Base-by-base conservation (phyloP, 257 asterid species). In the Cynanchum wilfordii region DNA sequence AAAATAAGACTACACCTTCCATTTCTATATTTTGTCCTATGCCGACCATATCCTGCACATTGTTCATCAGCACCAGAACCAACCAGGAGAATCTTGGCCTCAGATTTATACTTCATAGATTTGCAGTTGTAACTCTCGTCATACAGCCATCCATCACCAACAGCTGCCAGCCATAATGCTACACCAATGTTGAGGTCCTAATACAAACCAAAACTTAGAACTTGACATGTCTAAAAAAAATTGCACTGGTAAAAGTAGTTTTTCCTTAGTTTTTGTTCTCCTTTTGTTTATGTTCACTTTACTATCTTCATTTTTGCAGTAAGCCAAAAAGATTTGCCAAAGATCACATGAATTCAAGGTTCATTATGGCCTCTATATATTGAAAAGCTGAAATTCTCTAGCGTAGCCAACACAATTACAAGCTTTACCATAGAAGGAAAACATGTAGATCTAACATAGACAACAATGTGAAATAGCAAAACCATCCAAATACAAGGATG, bases 21-120 rank as follows among this genome's bases (percentile, higher is more conserved):
- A 51, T 86, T 82, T 86, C 90, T 86, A 81, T 80, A 94, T 82
- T 88, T 94, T 66, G 99, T 94, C 86, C 74, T 89, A 70, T 94
- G 97, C 66, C 99, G 96, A 68, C 99, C 99, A 83, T 94, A 91
- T 66, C 99, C 99, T 51, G 97, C 99, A 86, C 99, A 94, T 68
- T 94, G 99, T 73, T 94, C 99, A 65, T 94, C 99, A 63, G 99
- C 99, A 73, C 98, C 99, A 79, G 99, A 75, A 74, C 99, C 99
- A 80, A 90, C 95, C 63, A 94, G 81, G 15, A 94, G 96, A 86
- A 91, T 83, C 86, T 95, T 87, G 69, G 96, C 84, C 29, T 54
- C 66, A 2, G 99, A 94, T 72, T 86, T 94, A 77, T 86, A 89
- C 83, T 82, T 85, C 76, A 84, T 79, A 49, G 76, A 82, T 70